These are phyloP conservation scores for Cercophora sp. DNA, from an alignment of 495 filamentous ascomycete species.

Conservation along the genomic window DNA sequence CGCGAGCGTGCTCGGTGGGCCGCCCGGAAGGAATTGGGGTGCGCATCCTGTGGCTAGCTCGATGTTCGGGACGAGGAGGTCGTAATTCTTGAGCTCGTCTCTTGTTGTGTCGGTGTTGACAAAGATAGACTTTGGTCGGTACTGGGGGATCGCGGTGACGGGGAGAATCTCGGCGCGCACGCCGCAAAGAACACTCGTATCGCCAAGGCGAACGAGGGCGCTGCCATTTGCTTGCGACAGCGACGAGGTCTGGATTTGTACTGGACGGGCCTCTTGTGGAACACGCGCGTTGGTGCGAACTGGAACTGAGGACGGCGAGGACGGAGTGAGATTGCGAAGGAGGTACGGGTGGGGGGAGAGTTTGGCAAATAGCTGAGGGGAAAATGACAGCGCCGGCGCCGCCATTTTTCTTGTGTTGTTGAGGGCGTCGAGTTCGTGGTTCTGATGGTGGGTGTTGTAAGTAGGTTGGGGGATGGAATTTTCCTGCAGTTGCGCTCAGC, in stretches of 20 bases:
- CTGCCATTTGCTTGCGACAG: conserved; percentile 85
- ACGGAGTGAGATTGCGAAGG: conserved; percentile 74
- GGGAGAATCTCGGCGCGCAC: conserved; percentile 81
- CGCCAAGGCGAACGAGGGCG: conserved; percentile 79
- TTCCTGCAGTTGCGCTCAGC: conserved; percentile 17
- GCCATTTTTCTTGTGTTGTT: conserved; percentile 19
- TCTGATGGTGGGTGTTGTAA: not conserved
- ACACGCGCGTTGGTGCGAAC: conserved; percentile 74
- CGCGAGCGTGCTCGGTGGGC: conserved; percentile 71
- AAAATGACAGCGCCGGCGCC: conserved; percentile 56
- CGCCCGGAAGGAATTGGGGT: conserved; percentile 76
- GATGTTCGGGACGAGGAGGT: conserved; percentile 86
- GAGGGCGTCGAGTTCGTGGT: not conserved
- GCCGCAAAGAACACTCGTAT: conserved; percentile 89
- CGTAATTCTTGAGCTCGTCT: conserved; percentile 50
- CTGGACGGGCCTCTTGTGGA: conserved; percentile 62
- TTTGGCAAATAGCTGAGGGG: conserved; percentile 79
- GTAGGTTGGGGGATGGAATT: conserved; percentile 9
- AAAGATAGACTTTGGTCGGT: conserved; percentile 35
- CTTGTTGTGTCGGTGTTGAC: conserved; percentile 13
- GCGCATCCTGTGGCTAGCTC: conserved; percentile 87
- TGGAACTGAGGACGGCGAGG: conserved; percentile 47
- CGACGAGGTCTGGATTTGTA: conserved; percentile 70
- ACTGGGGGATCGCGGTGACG: conserved; percentile 63
- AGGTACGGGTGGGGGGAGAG: conserved; percentile 87